Conservation (phyloP, 192 early-diverging fungal species). For the Dissophora globulifera region DNA sequence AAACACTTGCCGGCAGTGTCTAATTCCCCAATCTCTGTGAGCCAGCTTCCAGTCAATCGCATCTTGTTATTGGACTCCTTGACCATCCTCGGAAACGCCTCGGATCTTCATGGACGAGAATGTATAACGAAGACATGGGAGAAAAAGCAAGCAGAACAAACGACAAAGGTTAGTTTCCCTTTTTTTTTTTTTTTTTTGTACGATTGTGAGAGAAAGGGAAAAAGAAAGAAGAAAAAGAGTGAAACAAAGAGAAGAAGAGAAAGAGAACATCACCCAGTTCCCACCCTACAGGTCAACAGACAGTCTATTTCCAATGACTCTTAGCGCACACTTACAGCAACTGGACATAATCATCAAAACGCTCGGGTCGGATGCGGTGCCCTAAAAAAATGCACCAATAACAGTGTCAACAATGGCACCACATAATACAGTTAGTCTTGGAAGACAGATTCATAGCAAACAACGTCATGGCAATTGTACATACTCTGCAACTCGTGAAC, state of each 20-base stretch:
- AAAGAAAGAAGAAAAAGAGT: not conserved
- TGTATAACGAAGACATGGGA: no score
- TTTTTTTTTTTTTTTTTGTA: no score
- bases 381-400: slow-evolving; percentile 46
- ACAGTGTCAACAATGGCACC: slow-evolving; percentile 1
- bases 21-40: slow-evolving; percentile 85
- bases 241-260: slow-evolving; percentile 6
- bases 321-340: slow-evolving; percentile 72
- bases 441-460: not conserved
- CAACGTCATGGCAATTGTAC: no score
- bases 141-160: no score
- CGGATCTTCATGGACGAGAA: slow-evolving; percentile 58
- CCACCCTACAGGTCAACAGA: no score
- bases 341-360: slow-evolving; percentile 85
- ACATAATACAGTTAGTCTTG: not conserved
- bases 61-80: slow-evolving; percentile 78
- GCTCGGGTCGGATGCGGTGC: slow-evolving; percentile 88
- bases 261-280: no score
- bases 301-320: no score
- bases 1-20: slow-evolving; percentile 80
- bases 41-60: slow-evolving; percentile 91
- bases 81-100: slow-evolving; percentile 81
- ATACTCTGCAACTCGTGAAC: slow-evolving; percentile 88
- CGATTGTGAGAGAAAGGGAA: not conserved
- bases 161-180: not conserved